Evolutionary conservation across 441 rosid species (phyloP), one percentile per base, ranked within the genome.

Genomic region (Sinapis alba): DNA sequence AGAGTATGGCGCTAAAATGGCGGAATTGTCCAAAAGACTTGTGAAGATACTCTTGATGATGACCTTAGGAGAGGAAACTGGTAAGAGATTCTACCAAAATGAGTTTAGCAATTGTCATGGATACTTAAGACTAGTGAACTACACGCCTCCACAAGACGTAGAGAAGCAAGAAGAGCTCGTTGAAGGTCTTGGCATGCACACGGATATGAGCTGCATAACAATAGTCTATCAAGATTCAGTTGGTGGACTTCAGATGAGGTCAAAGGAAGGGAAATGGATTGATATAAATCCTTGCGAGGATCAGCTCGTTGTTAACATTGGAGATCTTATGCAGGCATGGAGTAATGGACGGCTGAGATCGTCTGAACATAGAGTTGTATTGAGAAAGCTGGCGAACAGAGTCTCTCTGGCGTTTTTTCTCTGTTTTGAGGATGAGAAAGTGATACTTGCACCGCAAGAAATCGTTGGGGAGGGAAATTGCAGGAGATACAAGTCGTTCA

Each of bases 271-370:
- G 18, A 82, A 83, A 65, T 88, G 95, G 95, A 79, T 87, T 53
- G 86, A 90, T 69, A 78, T 89, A 73, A 57, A n/a, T 20, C 93
- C 91, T 0, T 73, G 84, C 11, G 79, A 87, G 73, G 83, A 84
- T 71, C 75, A 73, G 9, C 79, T 89, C 20, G 90, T 86, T 13
- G 91, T 88, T 70, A 91, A 89, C 71, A 43, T 91, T 67, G 95
- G 93, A 62, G 95, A 92, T 79, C 80, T 90, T 74, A 74, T 92
- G 92, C 90, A 89, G 74, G 92, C 93, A 15, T 90, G 97, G 93
- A 90, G 89, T 84, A 90, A 88, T 18, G 93, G 86, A 12, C 68
- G 69, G 78, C 68, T 92, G 69, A 83, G 92, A 71, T 92, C 96
- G 38, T 88, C 91, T 3, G 90, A 90, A 76, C 97, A 90, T 76